Base-by-base conservation (phyloP, 2,329 filamentous ascomycete species). In the Colletotrichum incanum region DNA sequence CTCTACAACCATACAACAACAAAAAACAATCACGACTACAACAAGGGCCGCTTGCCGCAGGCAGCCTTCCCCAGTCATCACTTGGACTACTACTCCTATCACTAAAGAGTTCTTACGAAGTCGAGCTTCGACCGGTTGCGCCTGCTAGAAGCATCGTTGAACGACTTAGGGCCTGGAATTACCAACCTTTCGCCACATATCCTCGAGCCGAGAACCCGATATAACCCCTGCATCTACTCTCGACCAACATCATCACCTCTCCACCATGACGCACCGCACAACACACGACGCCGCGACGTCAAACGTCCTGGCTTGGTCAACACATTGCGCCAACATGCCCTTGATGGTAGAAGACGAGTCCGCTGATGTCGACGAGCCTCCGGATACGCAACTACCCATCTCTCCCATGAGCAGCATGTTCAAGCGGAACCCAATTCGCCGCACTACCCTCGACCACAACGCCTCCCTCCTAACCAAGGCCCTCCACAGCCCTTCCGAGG, bases 391-490 rank as follows among this genome's bases (percentile, higher is more conserved):
- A 70, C 75, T 78, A 73, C 75, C 65, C 75, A 73, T 54, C 71
- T 78, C 75, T 60, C 76, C 75, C 56, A 77, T 73, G 73, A 77
- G 64, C 76, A 79, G 76, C 75, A 84, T 79, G 81, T 91, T 85
- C 79, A 82, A 82, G 78, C 86, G 84, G 81, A 86, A 82, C 63
- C 80, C 79, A 60, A 83, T 87, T 66, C 84, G 85, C 77, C 83
- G 84, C 49, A 82, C 87, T 43, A 84, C 81, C 41, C 18, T 73
- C 9, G 87, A 89, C 66, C 89, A 88, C 63, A 91, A 93, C 76
- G 90, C 94, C 78, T 98, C 96, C 18, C 89, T 99, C 49, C 86
- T 99, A 77, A 98, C 96, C 31, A 92, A 91, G 79, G 96, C 95
- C 45, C 89, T 98, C 66, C 91, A 92, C 81, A 90, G 87, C 77